Conservation (phyloP, 495 filamentous ascomycete genomes). For the Cetradonia linearis region DNA sequence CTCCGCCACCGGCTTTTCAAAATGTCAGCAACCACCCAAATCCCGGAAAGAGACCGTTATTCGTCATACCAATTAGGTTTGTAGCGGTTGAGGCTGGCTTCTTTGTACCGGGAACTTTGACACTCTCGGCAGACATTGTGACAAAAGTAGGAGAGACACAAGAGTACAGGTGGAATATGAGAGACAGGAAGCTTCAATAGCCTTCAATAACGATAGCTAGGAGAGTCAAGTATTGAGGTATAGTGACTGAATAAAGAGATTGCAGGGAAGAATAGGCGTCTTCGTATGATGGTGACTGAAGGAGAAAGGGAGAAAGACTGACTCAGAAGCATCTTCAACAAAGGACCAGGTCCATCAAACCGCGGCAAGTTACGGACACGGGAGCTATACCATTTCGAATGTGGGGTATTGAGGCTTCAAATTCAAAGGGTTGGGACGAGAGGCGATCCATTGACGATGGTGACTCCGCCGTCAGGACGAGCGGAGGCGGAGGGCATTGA, state of each 20-base stretch:
- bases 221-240: not conserved
- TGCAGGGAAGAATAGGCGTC: not conserved
- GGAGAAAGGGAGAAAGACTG: not conserved
- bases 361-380: conserved; percentile 13
- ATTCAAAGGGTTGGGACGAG: conserved; percentile 1
- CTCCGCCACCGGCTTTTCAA: conserved; percentile 81
- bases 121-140: conserved; percentile 54
- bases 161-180: not conserved
- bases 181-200: not conserved
- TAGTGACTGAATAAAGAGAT: not conserved
- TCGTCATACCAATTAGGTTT: conserved; percentile 75
- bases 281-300: conserved; percentile 4
- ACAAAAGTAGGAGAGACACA: conserved; percentile 3
- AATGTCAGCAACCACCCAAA: conserved; percentile 24
- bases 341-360: not conserved
- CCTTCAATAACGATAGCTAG: too few relatives aligned
- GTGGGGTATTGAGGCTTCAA: conserved; percentile 8
- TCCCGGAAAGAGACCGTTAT: not conserved
- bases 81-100: conserved; percentile 77
- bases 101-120: conserved; percentile 55
- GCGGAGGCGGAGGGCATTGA: conserved; percentile 13
- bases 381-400: conserved; percentile 1
- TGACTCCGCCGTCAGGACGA: conserved; percentile 15
- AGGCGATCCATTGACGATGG: not conserved
- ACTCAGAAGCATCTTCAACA: not conserved